Base-by-base conservation (phyloP, 805 yeast genomes). In the Dipodascus geniculatus region DNA sequence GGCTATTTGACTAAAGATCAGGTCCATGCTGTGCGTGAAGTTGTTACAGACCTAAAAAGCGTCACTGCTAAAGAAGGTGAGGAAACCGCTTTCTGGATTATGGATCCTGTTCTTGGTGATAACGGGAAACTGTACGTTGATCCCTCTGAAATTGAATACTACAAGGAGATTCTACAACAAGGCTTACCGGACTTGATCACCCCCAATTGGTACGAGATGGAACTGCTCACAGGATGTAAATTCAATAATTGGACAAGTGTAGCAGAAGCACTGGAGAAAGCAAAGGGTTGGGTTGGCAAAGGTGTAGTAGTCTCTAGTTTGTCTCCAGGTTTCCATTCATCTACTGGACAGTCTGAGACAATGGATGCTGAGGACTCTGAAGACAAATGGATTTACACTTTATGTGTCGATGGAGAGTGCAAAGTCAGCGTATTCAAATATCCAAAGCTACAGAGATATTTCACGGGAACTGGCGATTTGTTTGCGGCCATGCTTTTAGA, bases 21-120 rank as follows among this genome's bases (percentile, higher is more conserved):
- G 33, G 79, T 79, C 2, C 70, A 88, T 50, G 73, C 74, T 0
- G 74, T 87, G 0, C 74, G 74, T 42, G 63, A 72, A 14, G 64
- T 81, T 1, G 71, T 75, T 55, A 14, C 55, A 52, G 56, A 65
- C 70, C 50, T 69, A 69, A 50, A 63, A 59, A 48, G 51, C 52
- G 49, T 63, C 61, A 51, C 57, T 63, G 50, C 66, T 42, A 28
- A 28, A 28, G 33, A 28, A 28, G 33, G 33, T 28, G 33, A 28
- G 9, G 14, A 14, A 38, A 60, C 35, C 22, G 31, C 60, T 19
- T 47, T 77, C 17, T 81, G 91, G 82, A 74, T 90, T 2, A 65
- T 91, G 51, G 98, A 91, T 65, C 98, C 98, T 1, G 93, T 91
- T 0, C 69, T 91, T 65, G 98, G 98, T 11, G 98, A 91, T 64